These are phyloP conservation scores for Hygrophorus russula DNA, from an alignment of 768 basidiomycete genomes.

Conservation along the genomic window DNA sequence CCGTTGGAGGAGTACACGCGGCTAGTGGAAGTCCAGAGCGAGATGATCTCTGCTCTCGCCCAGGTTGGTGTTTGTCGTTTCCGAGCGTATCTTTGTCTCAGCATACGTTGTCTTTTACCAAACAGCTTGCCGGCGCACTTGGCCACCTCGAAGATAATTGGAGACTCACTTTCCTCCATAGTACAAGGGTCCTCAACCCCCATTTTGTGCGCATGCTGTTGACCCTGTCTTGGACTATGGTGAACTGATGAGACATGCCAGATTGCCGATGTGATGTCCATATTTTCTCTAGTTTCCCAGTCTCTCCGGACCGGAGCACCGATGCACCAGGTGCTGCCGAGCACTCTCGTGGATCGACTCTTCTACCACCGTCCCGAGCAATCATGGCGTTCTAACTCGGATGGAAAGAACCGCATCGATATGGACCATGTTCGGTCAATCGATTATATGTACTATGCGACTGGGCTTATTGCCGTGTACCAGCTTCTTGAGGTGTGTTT, in stretches of 20 bases:
- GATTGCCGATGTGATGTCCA: slow-evolving; percentile 30
- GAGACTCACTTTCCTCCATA: slow-evolving; percentile 27
- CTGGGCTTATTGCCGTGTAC: slow-evolving; percentile 25
- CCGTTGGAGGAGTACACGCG: slow-evolving; percentile 33
- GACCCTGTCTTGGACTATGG: not conserved
- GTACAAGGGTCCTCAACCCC: slow-evolving; percentile 42
- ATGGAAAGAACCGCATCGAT: slow-evolving; percentile 5
- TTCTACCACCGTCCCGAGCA: slow-evolving; percentile 26
- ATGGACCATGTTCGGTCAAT: slow-evolving; percentile 14
- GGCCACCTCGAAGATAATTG: slow-evolving; percentile 29
- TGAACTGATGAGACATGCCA: slow-evolving; percentile 12
- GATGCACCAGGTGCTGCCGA: slow-evolving; percentile 29
- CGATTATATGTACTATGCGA: slow-evolving; percentile 29
- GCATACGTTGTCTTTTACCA: not conserved
- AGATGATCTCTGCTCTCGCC: slow-evolving; percentile 27
- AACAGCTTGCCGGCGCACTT: slow-evolving; percentile 29
- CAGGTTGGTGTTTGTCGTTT: slow-evolving; percentile 17
- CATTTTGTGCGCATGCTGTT: slow-evolving; percentile 30
- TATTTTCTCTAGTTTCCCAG: slow-evolving; percentile 31
- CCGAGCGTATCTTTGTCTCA: not conserved
- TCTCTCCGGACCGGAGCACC: slow-evolving; percentile 34
- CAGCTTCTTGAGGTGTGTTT: slow-evolving; percentile 22
- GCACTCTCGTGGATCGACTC: slow-evolving; percentile 30
- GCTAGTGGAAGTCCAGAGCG: slow-evolving; percentile 27
- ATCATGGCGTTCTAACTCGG: not conserved